phyloP scores from a whole-genome alignment of 1,284 basidiomycete genomes.

The Ustilago cynodontis region DNA sequence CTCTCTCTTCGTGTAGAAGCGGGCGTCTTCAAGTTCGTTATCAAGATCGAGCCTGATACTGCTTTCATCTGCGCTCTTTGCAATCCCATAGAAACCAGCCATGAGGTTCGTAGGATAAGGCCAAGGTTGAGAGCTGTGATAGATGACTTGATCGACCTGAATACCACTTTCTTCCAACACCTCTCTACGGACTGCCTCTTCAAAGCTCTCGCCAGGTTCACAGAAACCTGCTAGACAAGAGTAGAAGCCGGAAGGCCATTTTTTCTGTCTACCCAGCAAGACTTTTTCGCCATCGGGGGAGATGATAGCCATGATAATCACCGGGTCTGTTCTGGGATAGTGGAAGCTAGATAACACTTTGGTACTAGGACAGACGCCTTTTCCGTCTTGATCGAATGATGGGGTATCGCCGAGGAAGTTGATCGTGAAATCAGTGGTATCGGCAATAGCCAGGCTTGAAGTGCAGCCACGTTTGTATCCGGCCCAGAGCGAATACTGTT shows the following conservation, averaged over 20 bases:
- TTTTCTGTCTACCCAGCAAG: conserved; percentile 83
- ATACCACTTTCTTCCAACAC: conserved; percentile 96
- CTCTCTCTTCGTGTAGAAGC: conserved; percentile 85
- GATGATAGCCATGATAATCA: conserved; percentile 91
- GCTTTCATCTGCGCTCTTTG: conserved; percentile 68
- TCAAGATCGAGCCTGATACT: conserved; percentile 88
- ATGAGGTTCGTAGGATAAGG: conserved; percentile 83
- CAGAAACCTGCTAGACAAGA: conserved; percentile 68
- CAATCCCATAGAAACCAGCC: conserved; percentile 76
- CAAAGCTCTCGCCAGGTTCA: conserved; percentile 76
- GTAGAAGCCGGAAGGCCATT: conserved; percentile 71
- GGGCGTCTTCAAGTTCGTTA: conserved; percentile 94
- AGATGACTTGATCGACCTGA: conserved; percentile 82
- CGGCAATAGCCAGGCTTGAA: conserved; percentile 56
- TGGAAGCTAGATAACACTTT: conserved; percentile 58
- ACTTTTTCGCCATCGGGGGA: conserved; percentile 83
- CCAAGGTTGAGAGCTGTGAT: conserved; percentile 89
- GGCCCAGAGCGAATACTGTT: conserved; percentile 88
- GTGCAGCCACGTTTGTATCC: conserved; percentile 91
- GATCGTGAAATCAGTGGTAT: neutral
- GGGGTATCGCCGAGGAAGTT: neutral
- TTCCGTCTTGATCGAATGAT: conserved; percentile 19
- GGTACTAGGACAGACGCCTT: conserved; percentile 45
- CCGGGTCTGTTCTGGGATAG: conserved; percentile 71
- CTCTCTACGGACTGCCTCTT: conserved; percentile 92